Evolutionary conservation across 2,329 filamentous ascomycete species (phyloP), one percentile per base, ranked within the genome.

Genomic region (Scedosporium apiospermum): DNA sequence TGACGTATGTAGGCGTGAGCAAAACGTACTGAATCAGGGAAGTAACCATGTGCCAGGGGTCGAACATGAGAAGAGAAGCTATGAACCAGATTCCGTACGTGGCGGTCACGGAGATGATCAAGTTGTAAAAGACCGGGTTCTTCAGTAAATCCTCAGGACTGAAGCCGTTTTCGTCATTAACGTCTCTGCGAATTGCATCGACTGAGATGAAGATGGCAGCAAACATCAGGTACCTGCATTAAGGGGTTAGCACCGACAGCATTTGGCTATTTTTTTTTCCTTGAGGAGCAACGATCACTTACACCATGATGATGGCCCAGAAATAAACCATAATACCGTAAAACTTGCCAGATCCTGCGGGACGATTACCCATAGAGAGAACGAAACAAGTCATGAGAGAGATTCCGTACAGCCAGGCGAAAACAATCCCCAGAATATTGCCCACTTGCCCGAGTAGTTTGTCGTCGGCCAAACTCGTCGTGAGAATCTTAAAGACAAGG

Each of bases 21-120:
- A 98, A 85, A 69, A 98, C 87, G 74, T 99, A 99, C 83, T 98
- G 95, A 58, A 92, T 75, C 75, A 98, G 91, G 63, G 89, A 88
- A n/a, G 95, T 98, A 74, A 96, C 83, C 92, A 99, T 98, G 78
- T 99, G 95, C 93, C 95, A 99, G 3, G 95, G 95, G 73, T 99
- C 95, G 75, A 98, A 87, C 87, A 98, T 98, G 68, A 99, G 80
- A 67, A 99, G 81, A 7, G 92, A 96, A 0, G 91, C 89, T 60
- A 99, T 77, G 64, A 98, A 83, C 89, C 93, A 99, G 70, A 99
- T 87, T 65, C 96, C 82, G 72, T 95, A 99, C 0, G 95, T 99
- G 10, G 92, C 95, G 69, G 90, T 84, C 70, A 98, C 84, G 0
- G 93, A 97, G 60, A 99, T 86, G 68, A 99, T 95, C 66, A 99